Base-by-base conservation (phyloP, 257 asterid genomes). In the Capsicum chinense region DNA sequence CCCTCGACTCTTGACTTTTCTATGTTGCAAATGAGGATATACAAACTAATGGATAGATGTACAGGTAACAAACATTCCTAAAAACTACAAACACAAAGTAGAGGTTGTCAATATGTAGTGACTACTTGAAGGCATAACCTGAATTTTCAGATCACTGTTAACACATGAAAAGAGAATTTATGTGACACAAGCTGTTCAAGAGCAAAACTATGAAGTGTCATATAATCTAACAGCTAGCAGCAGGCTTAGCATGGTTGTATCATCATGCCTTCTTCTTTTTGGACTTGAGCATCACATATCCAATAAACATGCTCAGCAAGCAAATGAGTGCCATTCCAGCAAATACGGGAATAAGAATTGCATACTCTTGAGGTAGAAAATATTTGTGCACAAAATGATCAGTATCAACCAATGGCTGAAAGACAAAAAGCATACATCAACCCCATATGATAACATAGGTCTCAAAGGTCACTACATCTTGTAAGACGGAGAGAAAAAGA, bases 321-420 rank as follows among this genome's bases (percentile, higher is more conserved):
- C 93, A 89, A 68, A 91, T 81, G 63, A 96, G 97, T 7, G 89
- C 85, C 63, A 92, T 89, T 6, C 95, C 97, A 50, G 92, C 93
- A 56, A 76, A 92, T 80, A 94, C 97, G 2, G 98, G 95, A 84
- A 93, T 87, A 78, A 89, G 84, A 64, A 89, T 87, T 58, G 98
- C 99, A 60, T 89, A 95, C 81, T 94, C 97, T 88, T 92, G 98
- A 68, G 98, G 97, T 81, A 93, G 92, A 87, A 95, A 95, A 95
- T 95, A 95, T 64, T 89, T 88, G 93, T 95, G 98, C 88, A 93
- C 98, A 76, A 95, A 95, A 90, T 95, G 97, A 79, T 92, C 97
- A 13, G 90, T 85, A 85, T 95, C 98, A 33, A 96, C 98, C 68
- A 96, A 93, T 33, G 99, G 99, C 99, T 96, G 97, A 81, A 89